phyloP scores from a whole-genome alignment of 768 basidiomycete species.

The Mycena amicta region DNA sequence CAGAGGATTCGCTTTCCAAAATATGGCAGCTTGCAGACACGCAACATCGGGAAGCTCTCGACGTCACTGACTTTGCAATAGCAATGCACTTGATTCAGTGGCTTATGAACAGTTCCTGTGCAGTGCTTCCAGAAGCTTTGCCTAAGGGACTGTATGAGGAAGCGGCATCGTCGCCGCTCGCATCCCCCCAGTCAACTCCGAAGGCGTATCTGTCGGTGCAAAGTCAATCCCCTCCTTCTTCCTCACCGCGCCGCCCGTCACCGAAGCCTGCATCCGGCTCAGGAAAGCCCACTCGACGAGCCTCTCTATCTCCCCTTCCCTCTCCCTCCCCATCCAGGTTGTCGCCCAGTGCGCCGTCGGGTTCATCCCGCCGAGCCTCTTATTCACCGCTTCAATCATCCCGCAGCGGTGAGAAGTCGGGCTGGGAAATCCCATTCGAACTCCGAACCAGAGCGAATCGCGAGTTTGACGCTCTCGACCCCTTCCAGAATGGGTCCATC shows the following conservation, averaged over 20 bases:
- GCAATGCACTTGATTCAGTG: conserved; percentile 63
- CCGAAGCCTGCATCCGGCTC: background rate
- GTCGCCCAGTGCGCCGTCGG: background rate
- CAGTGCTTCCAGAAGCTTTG: conserved; percentile 40
- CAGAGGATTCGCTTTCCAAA: conserved; percentile 48
- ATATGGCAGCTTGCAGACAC: conserved; percentile 62
- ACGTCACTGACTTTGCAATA: conserved; percentile 57
- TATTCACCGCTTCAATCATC: conserved; percentile 5
- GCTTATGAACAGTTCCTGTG: conserved; percentile 43
- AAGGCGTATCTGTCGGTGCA: background rate
- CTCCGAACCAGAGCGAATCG: conserved; percentile 44
- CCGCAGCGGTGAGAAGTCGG: conserved; percentile 7
- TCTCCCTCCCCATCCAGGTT: background rate
- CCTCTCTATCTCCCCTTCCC: background rate
- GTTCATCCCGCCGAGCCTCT: background rate
- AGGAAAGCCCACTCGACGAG: background rate
- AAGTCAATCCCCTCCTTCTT: background rate
- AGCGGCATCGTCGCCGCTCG: conserved; percentile 30
- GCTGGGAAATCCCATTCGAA: conserved; percentile 46
- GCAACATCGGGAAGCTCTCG: conserved; percentile 52
- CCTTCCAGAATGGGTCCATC: conserved; percentile 41
- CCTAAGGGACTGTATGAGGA: conserved; percentile 51
- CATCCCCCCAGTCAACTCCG: conserved; percentile 1
- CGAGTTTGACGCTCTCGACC: conserved; percentile 50
- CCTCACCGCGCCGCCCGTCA: background rate